Base-by-base conservation (phyloP, 2,329 filamentous ascomycete species). In the Salinomyces thailandicus region DNA sequence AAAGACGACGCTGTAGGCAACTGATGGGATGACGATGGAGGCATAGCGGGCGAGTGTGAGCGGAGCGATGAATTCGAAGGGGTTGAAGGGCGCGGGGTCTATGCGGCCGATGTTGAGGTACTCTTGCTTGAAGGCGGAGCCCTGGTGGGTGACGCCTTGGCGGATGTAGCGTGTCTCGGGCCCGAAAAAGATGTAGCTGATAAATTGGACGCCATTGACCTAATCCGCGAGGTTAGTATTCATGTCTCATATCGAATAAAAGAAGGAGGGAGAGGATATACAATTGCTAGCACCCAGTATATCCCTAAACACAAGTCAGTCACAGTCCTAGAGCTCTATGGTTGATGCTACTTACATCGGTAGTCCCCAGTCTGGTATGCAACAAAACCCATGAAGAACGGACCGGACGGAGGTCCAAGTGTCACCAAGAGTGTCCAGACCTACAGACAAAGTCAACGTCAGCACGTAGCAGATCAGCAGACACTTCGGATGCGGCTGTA, bases 1-100 rank as follows among this genome's bases (percentile, higher is more conserved):
- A 52, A 78, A 78, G 7, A 73, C 58, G 62, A 78, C 72, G 3
- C 70, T 54, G 49, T 78, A 76, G 2, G 69, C 63, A 11, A 62
- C 51, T 0, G 72, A 60, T 0, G 73, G 69, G 5, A 77, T 60
- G 27, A 69, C 45, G 16, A 75, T 64, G 28, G 62, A 67, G 0
- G 65, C 58, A 35, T 66, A 64, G 2, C 55, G 55, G 35, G 62
- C 62, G 5, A 75, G 57, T 14, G 61, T 53, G 18, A 71, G 53
- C 1, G 73, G 72, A 9, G 65, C 63, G 31, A 74, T 49, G 41
- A 77, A 77, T 35, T 75, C 72, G 20, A 52, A 52, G 29, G 54
- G 48, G 0, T 52, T 61, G 15, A 77, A 54, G 0, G 72, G 71
- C 0, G 59, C 64, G 0, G 67, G 63, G 39, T 75, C 72, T 34